A percentile compares a stretch with the other conserved stretches of the same genome.
phyloP scores from a whole-genome alignment of 371 early-diverging fungal genomes.

The Lichtheimia ornata region DNA sequence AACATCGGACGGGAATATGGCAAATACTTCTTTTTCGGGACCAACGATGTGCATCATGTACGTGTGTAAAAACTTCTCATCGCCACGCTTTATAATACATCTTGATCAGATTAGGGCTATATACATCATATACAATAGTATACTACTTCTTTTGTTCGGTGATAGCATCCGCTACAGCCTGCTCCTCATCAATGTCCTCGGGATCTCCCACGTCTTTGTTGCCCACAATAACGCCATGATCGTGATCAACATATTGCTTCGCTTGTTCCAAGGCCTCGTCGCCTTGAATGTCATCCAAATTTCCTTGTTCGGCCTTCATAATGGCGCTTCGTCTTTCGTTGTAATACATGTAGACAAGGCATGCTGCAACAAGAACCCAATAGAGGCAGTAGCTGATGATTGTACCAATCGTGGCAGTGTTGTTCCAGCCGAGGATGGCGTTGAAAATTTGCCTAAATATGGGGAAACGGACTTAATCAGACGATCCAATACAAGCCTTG shows the following conservation, averaged over 20 bases:
- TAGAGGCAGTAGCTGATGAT: slow-evolving; percentile 73
- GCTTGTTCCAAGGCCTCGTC: slow-evolving; percentile 33
- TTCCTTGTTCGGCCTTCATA: slow-evolving; percentile 23
- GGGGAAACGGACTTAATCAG: too few relatives aligned
- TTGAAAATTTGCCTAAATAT: slow-evolving; percentile 21
- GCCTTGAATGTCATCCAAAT: slow-evolving; percentile 22
- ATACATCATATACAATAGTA: too few relatives aligned
- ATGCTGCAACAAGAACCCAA: slow-evolving; percentile 63
- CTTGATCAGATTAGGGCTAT: too few relatives aligned
- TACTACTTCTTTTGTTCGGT: too few relatives aligned
- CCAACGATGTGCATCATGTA: too few relatives aligned
- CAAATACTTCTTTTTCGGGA: too few relatives aligned
- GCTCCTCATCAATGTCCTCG: too few relatives aligned
- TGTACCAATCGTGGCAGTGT: slow-evolving; percentile 70
- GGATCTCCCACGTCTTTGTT: slow-evolving; percentile 3
- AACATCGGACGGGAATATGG: too few relatives aligned
- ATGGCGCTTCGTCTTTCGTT: slow-evolving; percentile 32
- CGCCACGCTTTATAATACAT: too few relatives aligned
- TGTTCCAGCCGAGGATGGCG: slow-evolving; percentile 67
- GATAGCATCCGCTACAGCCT: too few relatives aligned
- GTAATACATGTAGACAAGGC: slow-evolving; percentile 50
- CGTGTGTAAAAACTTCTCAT: too few relatives aligned
- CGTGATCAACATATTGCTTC: slow-evolving; percentile 23
- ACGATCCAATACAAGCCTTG: too few relatives aligned
- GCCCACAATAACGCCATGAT: slow-evolving; percentile 26